These are phyloP conservation scores for Thalassiosira gravida DNA, from an alignment of 352 stramenopile genomes.

Conservation along the genomic window DNA sequence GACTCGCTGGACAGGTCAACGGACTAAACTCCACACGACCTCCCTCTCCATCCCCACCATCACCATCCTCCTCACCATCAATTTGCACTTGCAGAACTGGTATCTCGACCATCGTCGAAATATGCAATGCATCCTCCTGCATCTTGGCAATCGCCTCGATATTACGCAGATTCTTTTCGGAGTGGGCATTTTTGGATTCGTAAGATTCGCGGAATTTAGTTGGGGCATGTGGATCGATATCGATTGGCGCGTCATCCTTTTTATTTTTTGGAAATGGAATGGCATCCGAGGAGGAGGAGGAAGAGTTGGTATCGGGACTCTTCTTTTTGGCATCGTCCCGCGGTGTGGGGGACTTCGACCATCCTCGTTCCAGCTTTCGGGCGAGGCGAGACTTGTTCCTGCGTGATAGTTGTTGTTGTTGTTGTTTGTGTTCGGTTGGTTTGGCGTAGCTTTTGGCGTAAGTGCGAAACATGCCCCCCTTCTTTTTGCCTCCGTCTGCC, in stretches of 20 bases:
- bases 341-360: neutral
- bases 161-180: conserved; percentile 14
- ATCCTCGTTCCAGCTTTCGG: neutral
- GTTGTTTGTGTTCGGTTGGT: neutral
- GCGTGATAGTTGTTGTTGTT: neutral
- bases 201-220: conserved; percentile 29
- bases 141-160: conserved; percentile 19
- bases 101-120: conserved; percentile 13
- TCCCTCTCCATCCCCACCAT: neutral
- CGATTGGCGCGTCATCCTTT: neutral
- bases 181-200: conserved; percentile 30
- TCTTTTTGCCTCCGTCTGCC: neutral
- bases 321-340: neutral
- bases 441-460: conserved; percentile 5
- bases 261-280: conserved; percentile 7
- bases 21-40: conserved; percentile 23
- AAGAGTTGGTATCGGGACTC: too few species aligned
- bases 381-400: neutral
- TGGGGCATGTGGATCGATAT: conserved; percentile 6
- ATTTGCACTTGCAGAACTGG: neutral
- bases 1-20: conserved; percentile 22
- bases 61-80: conserved; percentile 2
- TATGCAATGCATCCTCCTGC: conserved; percentile 24
- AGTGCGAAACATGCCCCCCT: neutral
- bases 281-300: neutral